phyloP scores from a whole-genome alignment of 148 eudicot species.

The Silene latifolia region DNA sequence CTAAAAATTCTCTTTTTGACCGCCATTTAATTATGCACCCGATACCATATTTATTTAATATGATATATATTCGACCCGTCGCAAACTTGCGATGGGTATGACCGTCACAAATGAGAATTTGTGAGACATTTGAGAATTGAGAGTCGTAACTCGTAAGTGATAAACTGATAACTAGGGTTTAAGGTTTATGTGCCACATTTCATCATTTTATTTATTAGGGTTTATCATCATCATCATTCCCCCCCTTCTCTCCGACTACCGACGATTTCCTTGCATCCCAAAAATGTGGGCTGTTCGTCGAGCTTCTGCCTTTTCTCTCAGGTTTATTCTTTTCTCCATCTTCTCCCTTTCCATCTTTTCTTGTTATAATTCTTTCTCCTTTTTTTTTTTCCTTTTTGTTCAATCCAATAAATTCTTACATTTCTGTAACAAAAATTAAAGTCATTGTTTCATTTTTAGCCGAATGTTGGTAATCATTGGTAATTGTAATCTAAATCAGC shows the following conservation, averaged over 20 bases:
- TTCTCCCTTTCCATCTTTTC: not conserved
- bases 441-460: not conserved
- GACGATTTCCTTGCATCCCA: not conserved
- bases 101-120: no score
- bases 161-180: not conserved
- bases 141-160: no score
- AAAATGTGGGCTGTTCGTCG: slow-evolving; percentile 76
- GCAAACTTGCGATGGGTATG: no score
- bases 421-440: no score
- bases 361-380: not conserved
- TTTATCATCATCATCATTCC: slow-evolving; percentile 11
- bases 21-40: no score
- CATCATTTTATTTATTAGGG: slow-evolving; percentile 18
- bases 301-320: slow-evolving; percentile 40
- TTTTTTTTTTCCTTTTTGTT: no score
- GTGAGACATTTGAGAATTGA: no score
- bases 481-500: not conserved
- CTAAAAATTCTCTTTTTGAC: no score
- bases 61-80: no score
- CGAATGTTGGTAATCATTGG: not conserved
- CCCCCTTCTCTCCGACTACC: not conserved
- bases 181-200: not conserved
- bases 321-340: slow-evolving; percentile 27
- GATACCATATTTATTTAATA: no score
- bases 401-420: no score